Percentiles rank a stretch among this genome's conserved stretches.
phyloP scores from a whole-genome alignment of 2,329 filamentous ascomycete genomes.

The Calonectria pseudoreteaudii region DNA sequence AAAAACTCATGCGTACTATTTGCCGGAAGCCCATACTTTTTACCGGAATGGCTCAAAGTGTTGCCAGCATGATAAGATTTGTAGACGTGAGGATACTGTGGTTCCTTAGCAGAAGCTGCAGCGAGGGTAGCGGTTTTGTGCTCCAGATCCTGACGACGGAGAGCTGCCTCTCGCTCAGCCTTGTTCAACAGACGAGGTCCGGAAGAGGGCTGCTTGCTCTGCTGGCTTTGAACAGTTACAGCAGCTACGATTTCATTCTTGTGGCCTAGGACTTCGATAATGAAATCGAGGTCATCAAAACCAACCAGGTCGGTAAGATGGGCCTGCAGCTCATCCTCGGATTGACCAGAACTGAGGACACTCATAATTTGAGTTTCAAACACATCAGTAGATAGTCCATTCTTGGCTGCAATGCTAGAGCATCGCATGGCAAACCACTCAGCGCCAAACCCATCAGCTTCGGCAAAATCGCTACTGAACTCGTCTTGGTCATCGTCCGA shows the following conservation, averaged over 20 bases:
- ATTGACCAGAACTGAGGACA: constrained; percentile 73
- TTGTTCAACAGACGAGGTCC: constrained; percentile 74
- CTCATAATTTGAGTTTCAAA: constrained; percentile 83
- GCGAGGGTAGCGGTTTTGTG: constrained; percentile 84
- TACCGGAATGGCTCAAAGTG: constrained; percentile 81
- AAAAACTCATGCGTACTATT: constrained; percentile 78
- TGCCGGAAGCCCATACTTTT: constrained; percentile 83
- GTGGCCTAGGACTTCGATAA: constrained; percentile 88
- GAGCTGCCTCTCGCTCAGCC: constrained; percentile 81
- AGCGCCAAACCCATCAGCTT: constrained; percentile 57
- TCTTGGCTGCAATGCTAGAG: constrained; percentile 72
- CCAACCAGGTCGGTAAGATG: constrained; percentile 90
- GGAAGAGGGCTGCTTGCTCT: constrained; percentile 51
- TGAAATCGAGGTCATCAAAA: constrained; percentile 92
- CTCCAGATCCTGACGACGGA: constrained; percentile 80
- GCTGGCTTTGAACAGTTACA: constrained; percentile 48
- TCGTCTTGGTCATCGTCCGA: constrained; percentile 78
- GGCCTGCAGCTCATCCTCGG: constrained; percentile 91
- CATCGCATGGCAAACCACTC: constrained; percentile 82
- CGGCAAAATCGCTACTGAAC: constrained; percentile 74
- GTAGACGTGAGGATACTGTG: constrained; percentile 94
- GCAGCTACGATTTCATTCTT: constrained; percentile 73
- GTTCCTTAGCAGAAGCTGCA: constrained; percentile 77
- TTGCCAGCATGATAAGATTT: constrained; percentile 87
- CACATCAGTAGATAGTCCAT: constrained; percentile 75